Evolutionary conservation across 2,329 filamentous ascomycete genomes (phyloP).

Genomic region (Cordyceps cicadae): DNA sequence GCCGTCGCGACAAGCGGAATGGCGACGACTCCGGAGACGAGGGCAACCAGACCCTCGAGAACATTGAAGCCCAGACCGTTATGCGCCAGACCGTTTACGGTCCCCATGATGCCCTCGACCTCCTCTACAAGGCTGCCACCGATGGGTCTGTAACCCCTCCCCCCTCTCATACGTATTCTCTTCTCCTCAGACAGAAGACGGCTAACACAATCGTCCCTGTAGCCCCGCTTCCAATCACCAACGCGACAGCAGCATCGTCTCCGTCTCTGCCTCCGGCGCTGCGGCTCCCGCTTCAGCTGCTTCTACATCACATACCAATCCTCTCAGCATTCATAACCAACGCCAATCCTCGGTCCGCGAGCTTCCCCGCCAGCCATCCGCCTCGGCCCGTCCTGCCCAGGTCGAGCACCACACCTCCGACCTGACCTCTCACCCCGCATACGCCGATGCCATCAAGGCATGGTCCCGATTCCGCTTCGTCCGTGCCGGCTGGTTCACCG

Average conservation of each 20-base stretch:
- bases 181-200: neutral
- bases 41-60: conserved; percentile 54
- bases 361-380: conserved; percentile 13
- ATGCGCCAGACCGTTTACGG: conserved; percentile 73
- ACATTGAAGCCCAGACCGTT: conserved; percentile 55
- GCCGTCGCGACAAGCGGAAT: conserved; percentile 19
- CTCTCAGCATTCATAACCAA: neutral
- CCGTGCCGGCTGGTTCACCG: conserved; percentile 93
- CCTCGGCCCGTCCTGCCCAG: conserved; percentile 28
- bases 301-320: conserved; percentile 8
- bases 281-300: conserved; percentile 12
- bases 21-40: conserved; percentile 40
- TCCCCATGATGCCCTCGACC: conserved; percentile 83
- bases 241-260: conserved; percentile 23
- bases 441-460: conserved; percentile 66
- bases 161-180: conserved; percentile 9
- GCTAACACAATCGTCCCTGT: neutral
- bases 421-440: conserved; percentile 43
- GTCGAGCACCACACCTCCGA: conserved; percentile 38
- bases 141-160: conserved; percentile 39
- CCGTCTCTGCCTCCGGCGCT: conserved; percentile 18
- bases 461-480: conserved; percentile 93
- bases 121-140: conserved; percentile 80
- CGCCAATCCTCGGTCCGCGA: conserved; percentile 12
- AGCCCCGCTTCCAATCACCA: conserved; percentile 17